These are phyloP conservation scores for Colletotrichum tropicale DNA, from an alignment of 2,329 filamentous ascomycete genomes.

Conservation along the genomic window DNA sequence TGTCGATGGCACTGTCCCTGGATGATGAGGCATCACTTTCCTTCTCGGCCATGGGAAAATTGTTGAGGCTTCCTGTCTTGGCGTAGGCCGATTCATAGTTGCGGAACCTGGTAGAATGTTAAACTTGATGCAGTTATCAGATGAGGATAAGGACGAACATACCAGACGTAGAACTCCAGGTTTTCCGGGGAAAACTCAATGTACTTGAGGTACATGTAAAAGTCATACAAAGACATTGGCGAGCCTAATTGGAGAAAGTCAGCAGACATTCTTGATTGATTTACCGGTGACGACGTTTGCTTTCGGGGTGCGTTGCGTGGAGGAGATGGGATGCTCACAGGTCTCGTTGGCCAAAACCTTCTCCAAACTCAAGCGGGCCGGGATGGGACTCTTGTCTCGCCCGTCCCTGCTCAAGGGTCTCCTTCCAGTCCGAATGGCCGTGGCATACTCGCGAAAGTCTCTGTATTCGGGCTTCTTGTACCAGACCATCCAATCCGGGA, in stretches of 20 bases:
- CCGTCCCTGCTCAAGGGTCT: constrained; percentile 40
- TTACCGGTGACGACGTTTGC: background rate
- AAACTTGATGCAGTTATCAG: background rate
- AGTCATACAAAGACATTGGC: constrained; percentile 54
- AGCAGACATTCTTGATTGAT: background rate
- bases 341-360: constrained; percentile 53
- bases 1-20: background rate
- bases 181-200: constrained; percentile 54
- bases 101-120: constrained; percentile 39
- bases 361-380: constrained; percentile 44
- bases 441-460: constrained; percentile 50
- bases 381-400: constrained; percentile 39
- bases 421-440: constrained; percentile 34
- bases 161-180: constrained; percentile 56
- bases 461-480: constrained; percentile 56
- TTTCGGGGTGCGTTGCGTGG: background rate
- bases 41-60: constrained; percentile 12
- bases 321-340: constrained; percentile 29
- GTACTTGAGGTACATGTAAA: constrained; percentile 56
- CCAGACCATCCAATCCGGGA: constrained; percentile 44
- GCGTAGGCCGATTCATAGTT: constrained; percentile 41
- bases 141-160: constrained; percentile 2
- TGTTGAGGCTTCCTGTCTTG: constrained; percentile 18
- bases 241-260: constrained; percentile 33
- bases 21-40: background rate